Evolutionary conservation across 495 filamentous ascomycete species (phyloP), one percentile per base, ranked within the genome.

Genomic region (Extremus antarcticus): DNA sequence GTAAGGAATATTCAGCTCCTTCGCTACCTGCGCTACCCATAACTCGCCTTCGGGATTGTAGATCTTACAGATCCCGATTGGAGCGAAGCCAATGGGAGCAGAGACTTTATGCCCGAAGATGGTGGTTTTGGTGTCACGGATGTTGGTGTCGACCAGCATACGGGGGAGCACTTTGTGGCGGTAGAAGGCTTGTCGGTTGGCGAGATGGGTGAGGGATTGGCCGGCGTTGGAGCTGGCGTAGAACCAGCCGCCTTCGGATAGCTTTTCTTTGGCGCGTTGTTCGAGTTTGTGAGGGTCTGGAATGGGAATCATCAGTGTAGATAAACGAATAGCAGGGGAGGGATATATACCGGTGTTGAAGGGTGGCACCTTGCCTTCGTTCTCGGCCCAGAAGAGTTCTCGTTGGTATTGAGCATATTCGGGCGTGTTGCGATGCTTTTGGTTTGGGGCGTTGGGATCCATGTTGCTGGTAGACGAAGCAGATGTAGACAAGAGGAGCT

Each of bases 201-300:
- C 78, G 1, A 80, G 72, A 64, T 86, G 82, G 16, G 83, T 87
- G 54, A 71, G 73, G 8, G 82, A 85, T 25, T 78, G 70, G 0
- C 83, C 81, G 13, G 82, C 83, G 59, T 84, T 85, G 54, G 72
- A 84, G 47, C 80, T 81, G 45, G 84, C 75, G 55, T 86, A 86
- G 68, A 71, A 76, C 75, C 74, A 78, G 55, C 77, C 77, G 20
- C 65, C 66, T 52, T 74, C 60, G 50, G 75, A 76, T 19, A 85
- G 73, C 25, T 71, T 78, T 56, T 77, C 64, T 57, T 75, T 74
- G 13, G 82, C 81, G 32, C 76, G 69, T 55, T 79, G 74, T 64
- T 82, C 79, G 17, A 84, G 70, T 47, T 77, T 75, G 40, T 61
- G 71, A 9, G 79, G 79, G 32, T 82, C 78, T 78, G 61, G n/a